A percentile compares a stretch with the other conserved stretches of the same genome.
These are phyloP conservation scores for Botrytis aclada DNA, from an alignment of 2,329 filamentous ascomycete species.

Conservation along the genomic window DNA sequence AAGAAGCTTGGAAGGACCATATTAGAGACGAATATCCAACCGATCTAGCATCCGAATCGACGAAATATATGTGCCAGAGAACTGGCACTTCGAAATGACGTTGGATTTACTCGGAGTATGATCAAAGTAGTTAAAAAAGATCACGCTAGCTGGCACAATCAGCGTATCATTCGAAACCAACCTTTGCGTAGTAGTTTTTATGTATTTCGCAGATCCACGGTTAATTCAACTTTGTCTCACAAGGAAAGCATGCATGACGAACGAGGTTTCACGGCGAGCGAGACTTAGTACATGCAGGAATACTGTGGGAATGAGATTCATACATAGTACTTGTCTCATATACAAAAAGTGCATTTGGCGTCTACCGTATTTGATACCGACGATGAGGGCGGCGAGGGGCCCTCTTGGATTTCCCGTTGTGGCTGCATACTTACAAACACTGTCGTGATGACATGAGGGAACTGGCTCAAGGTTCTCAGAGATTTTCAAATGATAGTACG, in stretches of 20 bases:
- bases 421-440: background rate
- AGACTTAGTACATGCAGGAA: background rate
- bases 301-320: accelerated
- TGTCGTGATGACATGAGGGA: background rate
- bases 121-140: background rate
- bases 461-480: background rate
- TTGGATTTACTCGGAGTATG: background rate
- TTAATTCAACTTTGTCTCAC: too few species aligned
- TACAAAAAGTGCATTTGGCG: background rate
- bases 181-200: background rate
- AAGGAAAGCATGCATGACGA: background rate
- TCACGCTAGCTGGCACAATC: background rate
- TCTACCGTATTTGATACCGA: background rate
- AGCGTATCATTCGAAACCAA: background rate
- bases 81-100: too few species aligned
- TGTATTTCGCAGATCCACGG: too few species aligned
- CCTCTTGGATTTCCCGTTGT: background rate
- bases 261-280: background rate
- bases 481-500: background rate
- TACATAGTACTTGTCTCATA: accelerated
- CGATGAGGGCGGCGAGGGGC: background rate
- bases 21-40: too few species aligned
- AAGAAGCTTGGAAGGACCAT: background rate
- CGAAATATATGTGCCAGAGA: background rate
- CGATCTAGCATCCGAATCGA: background rate